Percentiles rank a stretch among this genome's conserved stretches.
Evolutionary conservation across 805 yeast genomes (phyloP).

Genomic region (Yarrowia sp.): DNA sequence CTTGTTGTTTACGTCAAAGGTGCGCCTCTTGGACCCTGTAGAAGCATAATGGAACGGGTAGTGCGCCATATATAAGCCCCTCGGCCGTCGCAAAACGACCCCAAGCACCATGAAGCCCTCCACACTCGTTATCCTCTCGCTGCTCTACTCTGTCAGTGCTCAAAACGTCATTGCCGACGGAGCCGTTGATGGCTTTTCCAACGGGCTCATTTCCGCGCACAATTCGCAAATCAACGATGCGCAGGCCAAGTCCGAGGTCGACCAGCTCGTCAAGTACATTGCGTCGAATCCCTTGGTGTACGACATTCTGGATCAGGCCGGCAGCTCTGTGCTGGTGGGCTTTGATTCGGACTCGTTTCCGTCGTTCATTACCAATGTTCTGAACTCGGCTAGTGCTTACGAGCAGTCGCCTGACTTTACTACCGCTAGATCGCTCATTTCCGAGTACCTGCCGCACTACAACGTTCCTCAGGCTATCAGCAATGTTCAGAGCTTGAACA

Average conservation of each 20-base stretch:
- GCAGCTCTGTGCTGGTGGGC: background rate
- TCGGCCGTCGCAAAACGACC: too few species aligned
- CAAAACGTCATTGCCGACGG: constrained; percentile 20
- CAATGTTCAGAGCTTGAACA: background rate
- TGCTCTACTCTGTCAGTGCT: background rate
- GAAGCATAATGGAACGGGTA: too few species aligned
- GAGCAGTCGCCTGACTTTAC: constrained; percentile 5
- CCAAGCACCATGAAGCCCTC: constrained; percentile 9
- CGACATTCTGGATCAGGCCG: background rate
- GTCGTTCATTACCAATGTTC: background rate
- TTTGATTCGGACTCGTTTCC: constrained; percentile 1
- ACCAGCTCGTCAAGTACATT: constrained; percentile 12
- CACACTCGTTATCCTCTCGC: constrained; percentile 15
- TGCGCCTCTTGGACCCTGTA: too few species aligned
- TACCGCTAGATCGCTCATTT: background rate
- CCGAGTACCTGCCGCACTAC: constrained; percentile 11
- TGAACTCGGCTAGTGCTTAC: background rate
- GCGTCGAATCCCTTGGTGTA: background rate
- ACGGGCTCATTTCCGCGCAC: constrained; percentile 13
- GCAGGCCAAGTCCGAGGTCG: constrained; percentile 27
- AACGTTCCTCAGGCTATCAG: background rate
- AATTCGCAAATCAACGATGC: constrained; percentile 8
- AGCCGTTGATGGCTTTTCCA: constrained; percentile 19
- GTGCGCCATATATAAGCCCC: too few species aligned
- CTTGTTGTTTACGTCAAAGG: too few species aligned